Base-by-base conservation (phyloP, 805 yeast species). In the Saturnispora dispora region DNA sequence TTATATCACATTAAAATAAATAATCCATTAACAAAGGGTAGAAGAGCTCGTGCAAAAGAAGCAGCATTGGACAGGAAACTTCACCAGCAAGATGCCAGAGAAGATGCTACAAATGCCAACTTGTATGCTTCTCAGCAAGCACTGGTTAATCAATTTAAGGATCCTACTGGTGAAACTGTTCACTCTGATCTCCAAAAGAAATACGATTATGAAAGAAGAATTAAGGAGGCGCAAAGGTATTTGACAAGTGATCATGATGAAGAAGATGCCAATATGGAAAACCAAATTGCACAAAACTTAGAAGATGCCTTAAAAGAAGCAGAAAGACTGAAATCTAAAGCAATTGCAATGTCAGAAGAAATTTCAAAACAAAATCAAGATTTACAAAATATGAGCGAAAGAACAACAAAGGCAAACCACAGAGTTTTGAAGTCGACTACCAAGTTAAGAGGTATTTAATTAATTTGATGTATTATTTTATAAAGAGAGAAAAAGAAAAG, bases 191-290 rank as follows among this genome's bases (percentile, higher is more conserved):
- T 67, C 20, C 61, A 58, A 42, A 63, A 63, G 41, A 77, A 79
- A 61, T 78, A 77, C 55, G 75, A 72, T 50, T 78, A 78, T 47
- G 79, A 80, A 50, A 66, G 71, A 56, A 67, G 75, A 55, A 74
- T 80, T 46, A 71, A 72, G 17, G 82, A 80, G 37, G 85, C 95
- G 2, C 71, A 78, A 52, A 71, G 80, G 57, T 89, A 84, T 67
- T 87, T 86, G 60, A 86, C 88, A 59, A 96, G 88, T 63, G 85
- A 85, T 46, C 65, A 62, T 20, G 97, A 91, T 67, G 81, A 82
- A 47, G 97, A 91, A 64, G 98, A 93, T 66, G 96, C 89, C 60
- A 93, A 83, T 58, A 79, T 88, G 79, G 98, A 91, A 63, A 78
- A 83, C 55, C 96, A 90, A 66, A 79, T 89, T 58, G 90, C 89